Base-by-base conservation (phyloP, 441 rosid species). In the Syzygium syzygioides region DNA sequence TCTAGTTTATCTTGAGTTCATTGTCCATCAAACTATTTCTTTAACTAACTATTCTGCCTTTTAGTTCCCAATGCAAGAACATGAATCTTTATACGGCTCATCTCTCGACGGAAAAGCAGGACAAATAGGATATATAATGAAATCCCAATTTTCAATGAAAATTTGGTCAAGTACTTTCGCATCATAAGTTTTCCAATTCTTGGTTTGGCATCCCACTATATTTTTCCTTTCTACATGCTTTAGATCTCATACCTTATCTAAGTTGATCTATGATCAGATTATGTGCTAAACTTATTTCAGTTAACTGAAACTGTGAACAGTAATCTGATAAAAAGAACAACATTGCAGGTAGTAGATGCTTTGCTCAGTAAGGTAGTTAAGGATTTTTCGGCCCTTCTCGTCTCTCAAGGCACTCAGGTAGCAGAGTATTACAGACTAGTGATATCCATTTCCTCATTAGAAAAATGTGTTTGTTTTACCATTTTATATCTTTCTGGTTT, bases 361-460 rank as follows among this genome's bases (percentile, higher is more conserved):
- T 93, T 98, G 91, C 95, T 98, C 86, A 92, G 98, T 68, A 96
- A 94, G 91, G 97, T 96, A 79, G 96, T 97, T 56, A 96, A 96
- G 92, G 99, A 98, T 93, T 98, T 98, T 92, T 97, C 98, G 12
- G 96, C 96, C 37, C 86, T 95, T 89, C 93, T 97, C 80, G 97
- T 95, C 92, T 95, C 99, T 89, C 99, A 96, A 89, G 98, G 99
- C 89, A 94, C 94, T 86, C 98, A 96, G 98, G 99, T 96, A 94
- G 45, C 26, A 28, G 84, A 52, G 87, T 48, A 66, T 90, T 85
- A 59, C 79, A 86, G 10, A 20, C 41, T 76, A 17, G 3, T 76
- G 83, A 37, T 41, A 41, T 76, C 17, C 83, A 76, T 37, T 23
- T 76, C 52, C 83, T 76, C 50, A 12, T 76, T 76, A 76, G 9